Evolutionary conservation across 176 grass and related monocot species (phyloP).

Genomic region (Eleusine indica): DNA sequence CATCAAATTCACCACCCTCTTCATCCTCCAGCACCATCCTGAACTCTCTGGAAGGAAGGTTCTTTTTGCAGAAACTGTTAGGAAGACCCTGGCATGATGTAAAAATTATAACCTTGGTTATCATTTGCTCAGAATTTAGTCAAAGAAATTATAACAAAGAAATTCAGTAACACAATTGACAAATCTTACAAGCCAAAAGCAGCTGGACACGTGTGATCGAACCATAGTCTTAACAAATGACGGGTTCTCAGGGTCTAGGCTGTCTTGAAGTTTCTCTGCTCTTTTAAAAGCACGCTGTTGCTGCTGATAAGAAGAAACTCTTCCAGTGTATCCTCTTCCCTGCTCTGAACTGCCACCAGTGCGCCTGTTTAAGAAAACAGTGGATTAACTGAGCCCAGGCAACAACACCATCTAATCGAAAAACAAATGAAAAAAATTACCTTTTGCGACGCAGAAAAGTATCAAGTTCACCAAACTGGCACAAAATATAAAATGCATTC

Average conservation of each 20-base stretch:
- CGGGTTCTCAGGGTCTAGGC: slow-evolving; percentile 60
- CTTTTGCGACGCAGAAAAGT: slow-evolving; percentile 65
- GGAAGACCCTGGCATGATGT: slow-evolving; percentile 65
- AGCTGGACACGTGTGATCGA: slow-evolving; percentile 90
- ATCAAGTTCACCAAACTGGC: slow-evolving; percentile 73
- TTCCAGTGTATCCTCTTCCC: slow-evolving; percentile 84
- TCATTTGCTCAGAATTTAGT: neutral
- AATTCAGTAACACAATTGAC: slow-evolving; percentile 29
- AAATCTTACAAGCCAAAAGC: slow-evolving; percentile 97
- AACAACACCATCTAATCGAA: neutral
- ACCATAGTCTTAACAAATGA: slow-evolving; percentile 96
- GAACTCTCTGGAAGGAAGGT: slow-evolving; percentile 66
- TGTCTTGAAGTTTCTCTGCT: slow-evolving; percentile 70
- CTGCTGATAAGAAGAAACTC: slow-evolving; percentile 72
- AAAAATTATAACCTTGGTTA: neutral
- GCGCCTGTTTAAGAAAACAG: slow-evolving; percentile 49
- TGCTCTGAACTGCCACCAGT: slow-evolving; percentile 50
- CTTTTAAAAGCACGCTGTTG: slow-evolving; percentile 69
- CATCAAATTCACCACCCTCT: slow-evolving; percentile 77
- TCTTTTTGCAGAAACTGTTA: slow-evolving; percentile 75
- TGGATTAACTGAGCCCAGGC: neutral
- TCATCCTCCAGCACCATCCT: slow-evolving; percentile 95
- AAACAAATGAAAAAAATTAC: slow-evolving; percentile 36
- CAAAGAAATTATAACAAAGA: slow-evolving; percentile 4
- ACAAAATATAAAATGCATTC: slow-evolving; percentile 12